phyloP scores from a whole-genome alignment of 1,284 basidiomycete species.

The Malassezia obtusa region DNA sequence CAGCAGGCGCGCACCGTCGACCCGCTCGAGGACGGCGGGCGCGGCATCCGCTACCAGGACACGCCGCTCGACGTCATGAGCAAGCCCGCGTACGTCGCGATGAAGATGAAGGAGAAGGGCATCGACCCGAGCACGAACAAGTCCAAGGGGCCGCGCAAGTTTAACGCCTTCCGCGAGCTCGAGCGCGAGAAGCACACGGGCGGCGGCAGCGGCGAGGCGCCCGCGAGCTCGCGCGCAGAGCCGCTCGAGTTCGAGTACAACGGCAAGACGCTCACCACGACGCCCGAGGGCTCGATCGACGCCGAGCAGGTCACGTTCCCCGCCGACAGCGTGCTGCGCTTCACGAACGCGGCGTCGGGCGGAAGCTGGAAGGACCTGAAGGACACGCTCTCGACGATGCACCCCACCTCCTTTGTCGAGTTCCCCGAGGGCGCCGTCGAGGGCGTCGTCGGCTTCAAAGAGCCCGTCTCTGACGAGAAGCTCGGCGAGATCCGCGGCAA shows the following conservation, averaged over 20 bases:
- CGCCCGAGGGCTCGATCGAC: conserved; percentile 61
- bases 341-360: conserved; percentile 50
- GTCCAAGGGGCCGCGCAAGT: conserved; percentile 47
- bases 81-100: conserved; percentile 73
- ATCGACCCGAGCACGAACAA: conserved; percentile 55
- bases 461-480: conserved; percentile 50
- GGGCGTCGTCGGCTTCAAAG: conserved; percentile 50
- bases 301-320: conserved; percentile 60
- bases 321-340: conserved; percentile 64
- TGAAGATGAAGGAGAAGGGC: conserved; percentile 96
- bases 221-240: conserved; percentile 38
- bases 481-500: conserved; percentile 50
- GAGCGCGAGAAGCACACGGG: conserved; percentile 50
- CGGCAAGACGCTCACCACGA: conserved; percentile 54
- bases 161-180: conserved; percentile 85
- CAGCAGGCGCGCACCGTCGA: conserved; percentile 56
- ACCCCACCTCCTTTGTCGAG: conserved; percentile 35
- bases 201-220: conserved; percentile 25
- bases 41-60: conserved; percentile 24
- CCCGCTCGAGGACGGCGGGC: conserved; percentile 34
- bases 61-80: conserved; percentile 62
- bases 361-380: conserved; percentile 53
- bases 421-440: conserved; percentile 46
- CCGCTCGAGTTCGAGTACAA: conserved; percentile 49
- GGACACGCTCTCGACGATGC: conserved; percentile 43